phyloP scores from a whole-genome alignment of 129 eudicot species.

The Saussurea involucrata region DNA sequence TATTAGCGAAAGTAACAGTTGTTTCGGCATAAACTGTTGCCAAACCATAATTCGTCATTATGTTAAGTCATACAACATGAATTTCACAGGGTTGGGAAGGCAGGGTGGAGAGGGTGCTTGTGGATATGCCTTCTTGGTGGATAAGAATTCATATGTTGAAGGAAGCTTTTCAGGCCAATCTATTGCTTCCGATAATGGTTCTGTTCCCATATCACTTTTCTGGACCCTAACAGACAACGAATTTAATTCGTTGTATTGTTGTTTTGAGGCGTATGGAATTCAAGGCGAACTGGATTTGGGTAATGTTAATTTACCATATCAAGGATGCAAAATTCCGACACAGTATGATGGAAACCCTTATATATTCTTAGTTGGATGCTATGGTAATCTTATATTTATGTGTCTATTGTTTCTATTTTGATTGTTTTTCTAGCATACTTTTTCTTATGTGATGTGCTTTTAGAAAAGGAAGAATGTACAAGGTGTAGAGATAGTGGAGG shows the following conservation, averaged over 20 bases:
- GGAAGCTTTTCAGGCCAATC: neutral
- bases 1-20: neutral
- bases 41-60: neutral
- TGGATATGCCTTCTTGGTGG: slow-evolving; percentile 2
- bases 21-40: neutral
- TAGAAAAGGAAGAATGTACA: neutral
- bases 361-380: neutral
- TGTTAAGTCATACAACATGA: neutral
- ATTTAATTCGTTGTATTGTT: neutral
- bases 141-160: neutral
- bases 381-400: neutral
- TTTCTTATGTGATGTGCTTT: neutral
- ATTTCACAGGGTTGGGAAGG: neutral
- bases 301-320: neutral
- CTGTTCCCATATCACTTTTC: neutral
- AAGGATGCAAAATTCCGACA: neutral
- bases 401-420: neutral
- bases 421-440: neutral
- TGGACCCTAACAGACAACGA: neutral
- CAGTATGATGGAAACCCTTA: slow-evolving; percentile 1
- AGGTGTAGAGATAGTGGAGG: neutral
- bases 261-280: no score
- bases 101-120: neutral
- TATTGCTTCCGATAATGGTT: neutral
- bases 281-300: neutral